Base-by-base conservation (phyloP, 192 early-diverging fungal genomes). In the Phycomyces blakesleeanus region DNA sequence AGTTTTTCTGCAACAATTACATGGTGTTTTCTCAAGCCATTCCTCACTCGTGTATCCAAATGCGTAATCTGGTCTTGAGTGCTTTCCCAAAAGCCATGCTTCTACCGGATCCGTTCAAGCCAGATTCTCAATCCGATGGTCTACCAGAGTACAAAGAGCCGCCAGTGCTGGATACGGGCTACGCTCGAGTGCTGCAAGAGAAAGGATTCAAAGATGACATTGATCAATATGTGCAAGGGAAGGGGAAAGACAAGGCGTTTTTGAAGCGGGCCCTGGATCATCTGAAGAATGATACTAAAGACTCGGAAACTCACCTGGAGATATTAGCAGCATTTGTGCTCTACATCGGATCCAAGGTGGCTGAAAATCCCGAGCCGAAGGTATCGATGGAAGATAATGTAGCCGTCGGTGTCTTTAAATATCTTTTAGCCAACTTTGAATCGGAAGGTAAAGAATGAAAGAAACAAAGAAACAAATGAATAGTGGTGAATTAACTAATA, bases 51-150 rank as follows among this genome's bases (percentile, higher is more conserved):
- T 98, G 97, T 74, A 88, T 98, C 44, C 97, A 99, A 74, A 82
- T 99, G 22, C 87, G 95, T 24, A 99, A 99, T 72, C 74, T 99
- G 69, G 90, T 99, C 50, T 76, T 99, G n/a, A 94, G 93, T 61
- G 96, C 97, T 0, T 98, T 95, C 73, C 96, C 97, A 22, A 81
- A 91, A 25, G 87, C 87, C 53, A 97, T 98, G 97, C 85, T 90
- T 34, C 76, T 98, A 56, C 96, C 97, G 1, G 95, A 98, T 74
- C 97, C 97, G 10, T 93, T 96, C 69, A 92, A 91, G 2, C 93
- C 93, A 7, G 94, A 95, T 61, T 79, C 98, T 60, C 91, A 94
- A 69, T 89, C 97, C 15, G 93, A 93, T 40, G 67, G 88, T 38
- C 78, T 97, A 51, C 86, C 92, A 0, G 97, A 96, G 64, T 91